Evolutionary conservation across 2,329 filamentous ascomycete species (phyloP).

Genomic region (Arthrobotrys conoides): DNA sequence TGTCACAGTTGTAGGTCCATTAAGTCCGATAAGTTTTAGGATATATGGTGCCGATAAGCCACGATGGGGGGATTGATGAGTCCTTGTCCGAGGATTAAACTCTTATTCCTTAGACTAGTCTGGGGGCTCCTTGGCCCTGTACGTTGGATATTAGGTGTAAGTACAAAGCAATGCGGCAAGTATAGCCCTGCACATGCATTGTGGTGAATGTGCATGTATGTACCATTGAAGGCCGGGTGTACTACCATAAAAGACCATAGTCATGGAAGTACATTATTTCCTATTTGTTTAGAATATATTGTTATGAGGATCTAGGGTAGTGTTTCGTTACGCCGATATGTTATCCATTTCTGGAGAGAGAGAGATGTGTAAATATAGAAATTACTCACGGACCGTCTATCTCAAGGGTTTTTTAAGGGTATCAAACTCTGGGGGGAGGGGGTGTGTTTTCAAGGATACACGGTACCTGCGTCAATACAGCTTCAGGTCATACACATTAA

Average conservation of each 20-base stretch:
- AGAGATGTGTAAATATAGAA: slow-evolving; percentile 49
- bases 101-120: not conserved
- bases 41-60: not conserved
- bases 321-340: slow-evolving; percentile 6
- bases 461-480: slow-evolving; percentile 12
- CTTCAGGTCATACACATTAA: slow-evolving; percentile 32
- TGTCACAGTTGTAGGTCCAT: not conserved
- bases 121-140: no score
- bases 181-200: not conserved
- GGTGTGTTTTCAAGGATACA: slow-evolving; percentile 7
- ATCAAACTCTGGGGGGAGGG: not conserved
- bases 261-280: not conserved
- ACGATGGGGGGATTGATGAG: not conserved
- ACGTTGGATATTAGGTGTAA: no score
- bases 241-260: not conserved
- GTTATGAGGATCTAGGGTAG: not conserved
- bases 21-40: slow-evolving; percentile 1
- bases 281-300: slow-evolving; percentile 17
- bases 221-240: not conserved
- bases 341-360: not conserved
- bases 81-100: not conserved
- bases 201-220: not conserved
- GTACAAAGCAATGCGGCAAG: not conserved
- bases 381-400: slow-evolving; percentile 37
- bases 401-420: slow-evolving; percentile 4